Conservation (phyloP, 129 eudicot species). For the sunflower (Helianthus annuus) region HanXRQr2.0-SUNRISE NC_035437.2:32629582-32630081, state of each 20-base stretch:
- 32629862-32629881: not conserved
- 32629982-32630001: too few species aligned
- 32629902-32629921: too few species aligned
- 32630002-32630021: too few species aligned
- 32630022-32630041: too few species aligned
- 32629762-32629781: not conserved
- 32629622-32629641: slow-evolving; percentile 51
- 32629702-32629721: not conserved
- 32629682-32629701: slow-evolving; percentile 24
- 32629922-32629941: too few species aligned
- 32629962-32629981: too few species aligned
- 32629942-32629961: too few species aligned
- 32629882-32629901: too few species aligned
- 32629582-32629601: slow-evolving; percentile 51
- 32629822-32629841: not conserved
- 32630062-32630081: too few species aligned
- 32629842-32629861: not conserved
- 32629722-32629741: too few species aligned
- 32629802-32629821: not conserved
- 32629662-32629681: slow-evolving; percentile 26
- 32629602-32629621: slow-evolving; percentile 51
- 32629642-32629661: not conserved
- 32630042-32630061: too few species aligned
- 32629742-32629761: not conserved
- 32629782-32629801: not conserved